Conservation (phyloP, 2,329 filamentous ascomycete genomes). For the Trichoderma asperellum region DNA sequence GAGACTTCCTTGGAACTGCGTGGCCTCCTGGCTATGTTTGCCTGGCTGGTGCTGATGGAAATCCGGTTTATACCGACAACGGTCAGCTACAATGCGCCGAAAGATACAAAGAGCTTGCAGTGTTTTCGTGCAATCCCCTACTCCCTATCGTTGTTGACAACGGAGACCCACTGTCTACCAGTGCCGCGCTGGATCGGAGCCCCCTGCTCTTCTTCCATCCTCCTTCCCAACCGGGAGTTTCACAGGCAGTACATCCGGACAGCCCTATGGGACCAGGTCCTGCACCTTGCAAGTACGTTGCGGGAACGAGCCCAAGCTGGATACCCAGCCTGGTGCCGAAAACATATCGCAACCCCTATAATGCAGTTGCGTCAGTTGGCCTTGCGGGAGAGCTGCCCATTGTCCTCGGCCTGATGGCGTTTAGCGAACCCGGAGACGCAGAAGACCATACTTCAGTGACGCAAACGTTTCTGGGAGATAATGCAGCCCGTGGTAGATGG, state of each 20-base stretch:
- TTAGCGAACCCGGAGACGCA: slow-evolving; percentile 32
- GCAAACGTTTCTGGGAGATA: slow-evolving; percentile 34
- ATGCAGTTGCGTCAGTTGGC: slow-evolving; percentile 36
- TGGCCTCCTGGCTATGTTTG: neutral
- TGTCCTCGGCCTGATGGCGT: slow-evolving; percentile 48
- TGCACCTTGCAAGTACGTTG: slow-evolving; percentile 37
- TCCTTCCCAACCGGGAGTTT: slow-evolving; percentile 34
- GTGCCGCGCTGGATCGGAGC: neutral
- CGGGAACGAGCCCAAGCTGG: slow-evolving; percentile 43
- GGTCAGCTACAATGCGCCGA: too few relatives aligned
- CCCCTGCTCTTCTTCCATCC: slow-evolving; percentile 25
- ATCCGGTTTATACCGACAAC: neutral
- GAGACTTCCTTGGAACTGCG: neutral
- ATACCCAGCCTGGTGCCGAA: slow-evolving; percentile 44
- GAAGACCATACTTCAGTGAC: neutral
- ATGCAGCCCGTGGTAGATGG: slow-evolving; percentile 35
- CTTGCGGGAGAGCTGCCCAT: slow-evolving; percentile 46
- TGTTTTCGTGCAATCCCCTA: slow-evolving; percentile 45
- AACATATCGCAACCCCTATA: slow-evolving; percentile 36
- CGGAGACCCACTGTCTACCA: slow-evolving; percentile 17
- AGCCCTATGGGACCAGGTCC: slow-evolving; percentile 30
- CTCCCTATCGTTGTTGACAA: slow-evolving; percentile 42
- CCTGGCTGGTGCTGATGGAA: neutral
- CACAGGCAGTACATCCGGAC: slow-evolving; percentile 35
- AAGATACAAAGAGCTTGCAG: slow-evolving; percentile 36